Percentiles rank a stretch among this genome's conserved stretches.
These are phyloP conservation scores for Yamadazyma atmosphaerica DNA, from an alignment of 1,139 yeast species.

Conservation along the genomic window DNA sequence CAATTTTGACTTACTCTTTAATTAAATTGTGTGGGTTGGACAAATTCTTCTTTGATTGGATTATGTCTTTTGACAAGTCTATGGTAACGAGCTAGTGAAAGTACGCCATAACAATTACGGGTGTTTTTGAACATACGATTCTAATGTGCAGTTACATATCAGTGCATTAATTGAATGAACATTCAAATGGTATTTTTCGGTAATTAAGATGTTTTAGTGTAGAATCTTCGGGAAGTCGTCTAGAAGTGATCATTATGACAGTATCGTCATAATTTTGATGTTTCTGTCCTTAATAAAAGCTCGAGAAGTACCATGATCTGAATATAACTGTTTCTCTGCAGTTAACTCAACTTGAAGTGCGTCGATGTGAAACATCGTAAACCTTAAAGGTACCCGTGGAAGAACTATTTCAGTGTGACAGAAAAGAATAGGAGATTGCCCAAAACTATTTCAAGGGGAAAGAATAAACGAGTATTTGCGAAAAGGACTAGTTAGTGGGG, in stretches of 20 bases:
- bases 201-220: slow-evolving; percentile 1
- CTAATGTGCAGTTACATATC: slow-evolving; percentile 1
- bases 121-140: slow-evolving; percentile 2
- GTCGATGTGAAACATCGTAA: neutral
- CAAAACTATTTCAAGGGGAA: neutral
- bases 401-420: neutral
- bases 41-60: slow-evolving; percentile 1
- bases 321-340: neutral
- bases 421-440: neutral
- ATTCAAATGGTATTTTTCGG: slow-evolving; percentile 1
- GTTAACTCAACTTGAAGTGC: neutral
- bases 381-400: neutral
- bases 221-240: slow-evolving; percentile 1
- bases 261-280: slow-evolving; percentile 1
- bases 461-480: neutral
- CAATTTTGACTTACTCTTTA: slow-evolving; percentile 2
- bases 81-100: slow-evolving; percentile 2
- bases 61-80: slow-evolving; percentile 2
- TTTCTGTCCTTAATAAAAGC: slow-evolving; percentile 1
- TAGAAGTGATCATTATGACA: slow-evolving; percentile 1
- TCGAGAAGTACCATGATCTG: slow-evolving; percentile 1
- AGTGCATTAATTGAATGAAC: slow-evolving; percentile 1
- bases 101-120: slow-evolving; percentile 2
- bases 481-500: neutral
- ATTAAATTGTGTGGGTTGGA: slow-evolving; percentile 2